Base-by-base conservation (phyloP, 129 eudicot species). In the Dittrichia graveolens region DNA sequence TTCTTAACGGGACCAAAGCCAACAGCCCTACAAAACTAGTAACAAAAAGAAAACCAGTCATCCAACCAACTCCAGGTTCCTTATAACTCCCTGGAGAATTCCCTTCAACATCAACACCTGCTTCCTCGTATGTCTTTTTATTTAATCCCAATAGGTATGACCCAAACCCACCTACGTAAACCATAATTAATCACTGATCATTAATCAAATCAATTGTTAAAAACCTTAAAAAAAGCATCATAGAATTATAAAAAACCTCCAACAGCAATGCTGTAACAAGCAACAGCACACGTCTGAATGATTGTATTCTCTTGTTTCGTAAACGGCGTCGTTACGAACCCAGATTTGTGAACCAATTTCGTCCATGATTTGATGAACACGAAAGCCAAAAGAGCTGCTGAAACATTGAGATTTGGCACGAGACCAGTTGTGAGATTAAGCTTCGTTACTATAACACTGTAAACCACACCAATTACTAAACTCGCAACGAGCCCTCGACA, bases 221-320 rank as follows among this genome's bases (percentile, higher is more conserved):
- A 42, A 52, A 40, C 9, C 7, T 18, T 5, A 34, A 12, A 19
- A 7, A 40, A 72, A 59, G 56, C 6, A 47, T 6, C 8, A 16
- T 34, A 11, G 1, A 39, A 49, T 15, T 9, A 9, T 6, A 48
- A 49, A 14, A 11, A 37, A 93, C 98, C 98, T 87, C 96, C 98
- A 71, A 85, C 82, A 67, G 96, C 85, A 67, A 93, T 87, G 85
- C 96, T 87, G 68, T 93, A 93, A 73, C 96, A 93, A 46, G 96
- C 98, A 81, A 93, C 96, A 0, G 96, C 96, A 77, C 96, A 93
- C 1, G 98, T 93, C 72, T 93, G 98, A 56, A 93, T 86, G 4
- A 90, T 76, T 6, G 95, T 89, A 65, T 93, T 93, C 79, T 93
- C 98, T 75, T 93, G 98, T 59, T 76, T 78, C 0, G 96, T 93